Evolutionary conservation across 2,329 filamentous ascomycete species (phyloP).

Genomic region (Escovopsis weberi): DNA sequence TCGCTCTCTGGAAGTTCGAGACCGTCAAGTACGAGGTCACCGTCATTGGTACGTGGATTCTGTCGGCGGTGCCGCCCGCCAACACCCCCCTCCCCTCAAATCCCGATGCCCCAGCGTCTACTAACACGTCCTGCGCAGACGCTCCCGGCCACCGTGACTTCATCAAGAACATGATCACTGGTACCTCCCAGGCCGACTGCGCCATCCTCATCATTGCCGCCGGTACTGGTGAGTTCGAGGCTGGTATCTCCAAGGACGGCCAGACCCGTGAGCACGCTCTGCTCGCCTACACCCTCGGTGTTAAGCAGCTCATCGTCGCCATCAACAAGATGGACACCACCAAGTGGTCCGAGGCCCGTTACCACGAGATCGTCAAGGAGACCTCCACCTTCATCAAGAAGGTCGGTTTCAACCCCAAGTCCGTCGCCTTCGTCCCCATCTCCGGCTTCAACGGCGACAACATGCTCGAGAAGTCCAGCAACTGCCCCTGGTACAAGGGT

Average conservation of each 20-base stretch:
- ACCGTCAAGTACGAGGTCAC: conserved; percentile 96
- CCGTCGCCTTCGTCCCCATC: conserved; percentile 97
- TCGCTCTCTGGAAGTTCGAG: conserved; percentile 99
- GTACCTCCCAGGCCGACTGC: conserved; percentile 99
- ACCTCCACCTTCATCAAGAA: conserved; percentile 99
- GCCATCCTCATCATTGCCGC: conserved; percentile 99
- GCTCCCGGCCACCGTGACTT: conserved; percentile 99
- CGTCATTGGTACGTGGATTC: conserved; percentile 62
- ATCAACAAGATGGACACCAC: conserved; percentile 99
- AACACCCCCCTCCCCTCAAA: no score
- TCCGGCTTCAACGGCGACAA: conserved; percentile 99
- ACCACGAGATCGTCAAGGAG: conserved; percentile 99
- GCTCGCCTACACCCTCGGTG: conserved; percentile 98
- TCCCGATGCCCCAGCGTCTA: background rate
- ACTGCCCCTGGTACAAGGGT: conserved; percentile 99
- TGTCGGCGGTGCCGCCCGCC: background rate
- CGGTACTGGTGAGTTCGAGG: conserved; percentile 99
- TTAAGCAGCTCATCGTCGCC: conserved; percentile 99
- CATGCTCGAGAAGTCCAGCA: conserved; percentile 82
- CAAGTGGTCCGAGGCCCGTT: conserved; percentile 95
- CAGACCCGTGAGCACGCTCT: conserved; percentile 99
- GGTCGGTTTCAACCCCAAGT: conserved; percentile 99
- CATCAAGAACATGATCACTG: conserved; percentile 99
- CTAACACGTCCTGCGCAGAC: conserved; percentile 35
- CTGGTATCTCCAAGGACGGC: conserved; percentile 99